phyloP scores from a whole-genome alignment of 768 basidiomycete species.

The Rhodosporidiobolus odoratus region DNA sequence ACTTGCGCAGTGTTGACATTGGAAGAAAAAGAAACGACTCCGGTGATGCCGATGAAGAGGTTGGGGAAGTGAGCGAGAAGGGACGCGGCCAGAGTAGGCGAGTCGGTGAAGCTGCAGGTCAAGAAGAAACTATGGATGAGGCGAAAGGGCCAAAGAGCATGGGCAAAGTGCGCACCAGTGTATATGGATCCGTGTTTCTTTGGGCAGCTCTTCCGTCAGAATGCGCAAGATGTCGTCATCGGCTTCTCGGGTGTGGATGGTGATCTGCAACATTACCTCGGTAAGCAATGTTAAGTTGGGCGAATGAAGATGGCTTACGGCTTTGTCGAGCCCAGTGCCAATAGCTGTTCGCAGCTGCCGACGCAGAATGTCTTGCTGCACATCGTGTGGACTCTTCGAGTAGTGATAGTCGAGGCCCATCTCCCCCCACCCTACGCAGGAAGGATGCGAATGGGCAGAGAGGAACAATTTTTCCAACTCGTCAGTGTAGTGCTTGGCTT shows the following conservation, averaged over 20 bases:
- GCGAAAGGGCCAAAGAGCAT: slow-evolving; percentile 38
- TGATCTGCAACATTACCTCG: slow-evolving; percentile 50
- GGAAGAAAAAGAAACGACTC: slow-evolving; percentile 72
- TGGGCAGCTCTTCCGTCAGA: slow-evolving; percentile 68
- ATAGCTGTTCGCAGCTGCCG: slow-evolving; percentile 68
- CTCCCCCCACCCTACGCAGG: slow-evolving; percentile 83
- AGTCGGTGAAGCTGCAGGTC: slow-evolving; percentile 54
- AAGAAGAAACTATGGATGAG: neutral
- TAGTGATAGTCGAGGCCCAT: slow-evolving; percentile 81
- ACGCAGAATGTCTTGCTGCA: slow-evolving; percentile 63
- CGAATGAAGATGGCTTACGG: slow-evolving; percentile 46
- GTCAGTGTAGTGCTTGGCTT: slow-evolving; percentile 65
- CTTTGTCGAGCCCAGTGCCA: slow-evolving; percentile 56
- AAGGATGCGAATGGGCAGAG: slow-evolving; percentile 56
- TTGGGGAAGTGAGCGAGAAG: slow-evolving; percentile 73
- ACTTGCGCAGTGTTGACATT: slow-evolving; percentile 67
- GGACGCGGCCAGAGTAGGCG: slow-evolving; percentile 65
- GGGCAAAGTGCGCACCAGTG: slow-evolving; percentile 62
- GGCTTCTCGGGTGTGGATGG: slow-evolving; percentile 80
- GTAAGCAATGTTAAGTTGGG: too few species aligned
- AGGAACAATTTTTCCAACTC: slow-evolving; percentile 65
- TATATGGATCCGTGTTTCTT: slow-evolving; percentile 71
- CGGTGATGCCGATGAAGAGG: slow-evolving; percentile 76
- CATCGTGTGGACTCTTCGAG: slow-evolving; percentile 64
- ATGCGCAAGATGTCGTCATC: slow-evolving; percentile 75